Evolutionary conservation across 129 eudicot genomes (phyloP).

Genomic region (Flaveria sonorensis): DNA sequence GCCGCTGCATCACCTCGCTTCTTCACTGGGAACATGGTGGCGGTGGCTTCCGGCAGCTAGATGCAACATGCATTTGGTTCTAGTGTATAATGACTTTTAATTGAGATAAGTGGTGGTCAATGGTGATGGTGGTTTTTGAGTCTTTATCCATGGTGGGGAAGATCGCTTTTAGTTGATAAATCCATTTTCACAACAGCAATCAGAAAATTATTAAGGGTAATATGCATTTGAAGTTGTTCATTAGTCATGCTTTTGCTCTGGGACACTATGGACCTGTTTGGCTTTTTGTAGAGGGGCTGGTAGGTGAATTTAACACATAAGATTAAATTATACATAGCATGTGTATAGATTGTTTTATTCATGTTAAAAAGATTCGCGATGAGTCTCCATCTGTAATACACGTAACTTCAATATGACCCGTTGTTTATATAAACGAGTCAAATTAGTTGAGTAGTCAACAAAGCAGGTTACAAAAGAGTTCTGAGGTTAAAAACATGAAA

Average conservation of each 20-base stretch:
- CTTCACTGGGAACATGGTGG: conserved; percentile 34
- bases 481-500: too few relatives aligned
- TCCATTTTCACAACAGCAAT: conserved; percentile 25
- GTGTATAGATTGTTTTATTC: too few relatives aligned
- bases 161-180: conserved; percentile 40
- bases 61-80: conserved; percentile 26
- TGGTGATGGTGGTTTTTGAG: conserved; percentile 30
- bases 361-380: too few relatives aligned
- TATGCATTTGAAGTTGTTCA: conserved; percentile 19
- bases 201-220: neutral
- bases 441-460: too few relatives aligned
- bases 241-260: conserved; percentile 15
- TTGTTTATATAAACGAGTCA: too few relatives aligned
- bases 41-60: neutral
- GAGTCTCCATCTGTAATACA: too few relatives aligned
- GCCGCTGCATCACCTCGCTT: conserved; percentile 36
- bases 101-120: conserved; percentile 11
- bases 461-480: too few relatives aligned
- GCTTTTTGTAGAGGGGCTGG: conserved; percentile 8
- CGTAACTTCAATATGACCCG: too few relatives aligned
- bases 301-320: neutral
- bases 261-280: conserved; percentile 9
- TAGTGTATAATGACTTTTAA: conserved; percentile 3
- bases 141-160: conserved; percentile 37
- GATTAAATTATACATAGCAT: neutral